A percentile compares a stretch with the other conserved stretches of the same genome.
Conservation (phyloP, 106 monocot genomes). For the Dactylorhiza incarnata region DNA sequence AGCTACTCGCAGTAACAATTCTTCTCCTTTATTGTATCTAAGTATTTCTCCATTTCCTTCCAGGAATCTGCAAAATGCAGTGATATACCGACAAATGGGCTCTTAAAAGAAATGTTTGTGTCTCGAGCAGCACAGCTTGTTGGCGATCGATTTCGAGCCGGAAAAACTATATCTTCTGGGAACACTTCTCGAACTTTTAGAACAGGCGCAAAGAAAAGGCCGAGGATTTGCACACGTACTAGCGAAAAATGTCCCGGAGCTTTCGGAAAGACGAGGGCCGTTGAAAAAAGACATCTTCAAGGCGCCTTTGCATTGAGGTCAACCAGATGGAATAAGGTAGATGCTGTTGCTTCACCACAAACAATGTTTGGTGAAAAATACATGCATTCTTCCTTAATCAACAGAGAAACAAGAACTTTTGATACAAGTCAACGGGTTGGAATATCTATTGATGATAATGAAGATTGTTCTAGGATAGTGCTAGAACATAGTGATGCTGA, state of each 20-base stretch:
- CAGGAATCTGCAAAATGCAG: neutral
- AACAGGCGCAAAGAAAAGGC: constrained; percentile 13
- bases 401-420: constrained; percentile 16
- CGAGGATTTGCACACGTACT: neutral
- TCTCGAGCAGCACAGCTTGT: neutral
- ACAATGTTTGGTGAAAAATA: constrained; percentile 32
- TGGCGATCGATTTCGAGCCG: neutral
- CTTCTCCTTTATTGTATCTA: neutral
- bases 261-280: constrained; percentile 10
- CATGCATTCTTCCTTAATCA: constrained; percentile 32
- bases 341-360: constrained; percentile 24
- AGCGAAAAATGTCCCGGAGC: neutral
- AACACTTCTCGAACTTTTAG: neutral
- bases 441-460: constrained; percentile 4
- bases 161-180: neutral
- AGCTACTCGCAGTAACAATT: neutral
- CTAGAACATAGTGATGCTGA: constrained; percentile 14
- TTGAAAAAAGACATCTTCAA: neutral
- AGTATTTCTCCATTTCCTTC: neutral
- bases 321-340: constrained; percentile 13
- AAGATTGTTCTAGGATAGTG: neutral
- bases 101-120: neutral
- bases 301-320: neutral
- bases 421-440: constrained; percentile 8
- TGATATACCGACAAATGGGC: neutral